These are phyloP conservation scores for Immersiporthe knoxdaviesiana DNA, from an alignment of 2,329 filamentous ascomycete species.

Conservation along the genomic window DNA sequence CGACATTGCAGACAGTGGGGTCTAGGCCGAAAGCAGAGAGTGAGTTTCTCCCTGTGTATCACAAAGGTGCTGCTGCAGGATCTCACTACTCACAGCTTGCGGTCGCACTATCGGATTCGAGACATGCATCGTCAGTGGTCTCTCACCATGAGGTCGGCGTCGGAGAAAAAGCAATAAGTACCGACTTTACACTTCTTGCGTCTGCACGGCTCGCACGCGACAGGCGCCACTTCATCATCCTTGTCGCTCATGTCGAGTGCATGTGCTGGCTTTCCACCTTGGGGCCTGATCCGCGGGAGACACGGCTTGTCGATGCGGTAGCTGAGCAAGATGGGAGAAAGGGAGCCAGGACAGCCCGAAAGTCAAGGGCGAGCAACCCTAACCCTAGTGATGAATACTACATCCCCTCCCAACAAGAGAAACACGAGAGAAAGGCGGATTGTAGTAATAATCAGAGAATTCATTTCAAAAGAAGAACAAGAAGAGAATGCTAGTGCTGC, in stretches of 20 bases:
- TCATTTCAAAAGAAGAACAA: no score
- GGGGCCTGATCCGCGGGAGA: background rate
- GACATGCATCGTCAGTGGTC: slow-evolving; percentile 16
- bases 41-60: background rate
- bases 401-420: background rate
- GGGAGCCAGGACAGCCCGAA: background rate
- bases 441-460: background rate
- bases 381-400: background rate
- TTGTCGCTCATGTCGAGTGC: slow-evolving; percentile 19
- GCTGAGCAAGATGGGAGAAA: background rate
- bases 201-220: slow-evolving; percentile 27
- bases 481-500: background rate
- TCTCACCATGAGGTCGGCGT: background rate
- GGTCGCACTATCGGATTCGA: slow-evolving; percentile 24
- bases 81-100: slow-evolving; percentile 23
- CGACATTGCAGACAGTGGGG: slow-evolving; percentile 26
- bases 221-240: slow-evolving; percentile 15
- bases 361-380: background rate
- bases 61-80: background rate
- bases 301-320: background rate
- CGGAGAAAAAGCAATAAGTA: slow-evolving; percentile 25
- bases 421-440: background rate
- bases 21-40: background rate
- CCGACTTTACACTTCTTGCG: slow-evolving; percentile 30
- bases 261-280: background rate